Percentiles rank a stretch among this genome's conserved stretches.
These are phyloP conservation scores for Wallacemonas sp. DNA, from an alignment of 208 protist species.

Conservation along the genomic window DNA sequence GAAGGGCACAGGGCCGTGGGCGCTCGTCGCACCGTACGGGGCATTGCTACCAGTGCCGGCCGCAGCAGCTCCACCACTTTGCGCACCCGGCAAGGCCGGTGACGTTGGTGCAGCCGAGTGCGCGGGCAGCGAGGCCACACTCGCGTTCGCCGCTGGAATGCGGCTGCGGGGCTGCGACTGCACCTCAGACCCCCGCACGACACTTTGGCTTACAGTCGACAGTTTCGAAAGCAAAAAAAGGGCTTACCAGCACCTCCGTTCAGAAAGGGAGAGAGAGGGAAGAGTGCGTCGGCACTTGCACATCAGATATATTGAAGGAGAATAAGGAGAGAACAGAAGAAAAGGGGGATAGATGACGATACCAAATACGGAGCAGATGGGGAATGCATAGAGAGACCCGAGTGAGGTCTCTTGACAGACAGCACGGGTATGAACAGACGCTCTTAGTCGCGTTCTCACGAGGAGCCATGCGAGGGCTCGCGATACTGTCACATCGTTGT, in stretches of 20 bases:
- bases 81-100: too few relatives aligned
- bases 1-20: slow-evolving; percentile 8
- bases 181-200: slow-evolving; percentile 12
- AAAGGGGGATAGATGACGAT: too few relatives aligned
- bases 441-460: too few relatives aligned
- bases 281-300: neutral
- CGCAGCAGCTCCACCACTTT: neutral
- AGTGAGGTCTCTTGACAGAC: neutral
- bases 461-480: too few relatives aligned
- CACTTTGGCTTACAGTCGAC: slow-evolving; percentile 9
- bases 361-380: too few relatives aligned
- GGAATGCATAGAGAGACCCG: neutral
- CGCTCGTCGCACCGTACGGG: neutral
- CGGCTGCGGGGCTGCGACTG: neutral
- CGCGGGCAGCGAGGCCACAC: neutral
- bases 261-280: slow-evolving; percentile 5
- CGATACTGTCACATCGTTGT: too few relatives aligned
- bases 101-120: neutral
- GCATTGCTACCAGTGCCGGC: slow-evolving; percentile 10
- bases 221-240: slow-evolving; percentile 12
- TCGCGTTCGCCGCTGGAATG: neutral
- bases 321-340: too few relatives aligned
- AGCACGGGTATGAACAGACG: too few relatives aligned
- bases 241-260: neutral
- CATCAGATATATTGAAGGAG: too few relatives aligned